Conservation (phyloP, 305 asterid genomes). For the Rubia peregrina region DNA sequence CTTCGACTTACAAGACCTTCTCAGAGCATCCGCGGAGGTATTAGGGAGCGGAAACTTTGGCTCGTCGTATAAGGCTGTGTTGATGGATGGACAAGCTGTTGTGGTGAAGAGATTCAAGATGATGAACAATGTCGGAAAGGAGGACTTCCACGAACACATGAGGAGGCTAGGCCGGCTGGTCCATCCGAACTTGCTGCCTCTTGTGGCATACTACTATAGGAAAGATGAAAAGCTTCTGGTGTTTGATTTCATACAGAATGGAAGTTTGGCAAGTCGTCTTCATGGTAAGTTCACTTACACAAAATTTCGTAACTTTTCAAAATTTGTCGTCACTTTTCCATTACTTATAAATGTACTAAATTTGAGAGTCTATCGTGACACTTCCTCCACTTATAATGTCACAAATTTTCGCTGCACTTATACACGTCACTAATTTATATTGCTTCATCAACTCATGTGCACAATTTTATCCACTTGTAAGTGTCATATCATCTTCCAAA, state of each 20-base stretch:
- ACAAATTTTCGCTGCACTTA: too few relatives aligned
- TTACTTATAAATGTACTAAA: too few relatives aligned
- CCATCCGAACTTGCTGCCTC: conserved; percentile 64
- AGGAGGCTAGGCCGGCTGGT: conserved; percentile 66
- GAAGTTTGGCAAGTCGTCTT: conserved; percentile 71
- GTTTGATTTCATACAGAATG: conserved; percentile 42
- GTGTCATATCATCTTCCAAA: too few relatives aligned
- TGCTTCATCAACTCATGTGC: not conserved
- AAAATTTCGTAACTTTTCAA: too few relatives aligned
- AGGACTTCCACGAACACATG: conserved; percentile 91
- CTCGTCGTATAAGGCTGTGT: conserved; percentile 77
- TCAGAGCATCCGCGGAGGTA: conserved; percentile 86
- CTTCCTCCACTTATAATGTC: too few relatives aligned
- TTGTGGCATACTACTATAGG: conserved; percentile 71
- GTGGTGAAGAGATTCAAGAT: conserved; percentile 75
- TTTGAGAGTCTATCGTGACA: too few relatives aligned
- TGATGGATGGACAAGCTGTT: conserved; percentile 66
- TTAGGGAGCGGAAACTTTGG: conserved; percentile 92
- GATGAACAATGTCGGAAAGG: conserved; percentile 56
- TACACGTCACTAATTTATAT: too few relatives aligned
- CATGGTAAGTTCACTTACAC: conserved; percentile 29
- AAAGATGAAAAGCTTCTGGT: conserved; percentile 85
- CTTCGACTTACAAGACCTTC: conserved; percentile 71
- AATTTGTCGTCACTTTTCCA: too few relatives aligned
- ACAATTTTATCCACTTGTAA: not conserved